Base-by-base conservation (phyloP, 2,329 filamentous ascomycete genomes). In the Exserohilum rostratum region DNA sequence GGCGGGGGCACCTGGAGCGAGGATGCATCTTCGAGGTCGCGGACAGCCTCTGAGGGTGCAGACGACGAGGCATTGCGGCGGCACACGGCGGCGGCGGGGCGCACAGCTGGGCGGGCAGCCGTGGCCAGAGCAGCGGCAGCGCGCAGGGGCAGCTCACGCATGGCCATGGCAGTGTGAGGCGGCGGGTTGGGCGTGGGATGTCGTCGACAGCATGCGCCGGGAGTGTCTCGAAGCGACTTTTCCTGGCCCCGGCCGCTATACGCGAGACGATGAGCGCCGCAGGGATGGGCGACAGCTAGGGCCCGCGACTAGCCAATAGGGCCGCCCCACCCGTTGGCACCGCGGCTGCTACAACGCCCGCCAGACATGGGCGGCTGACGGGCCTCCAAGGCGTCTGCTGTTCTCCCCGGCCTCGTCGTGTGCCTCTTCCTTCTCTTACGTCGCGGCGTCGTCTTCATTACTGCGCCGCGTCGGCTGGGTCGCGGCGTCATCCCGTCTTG, bases 11-110 rank as follows among this genome's bases (percentile, higher is more conserved):
- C 63, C 20, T 73, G 69, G 46, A 82, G 70, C 37, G 81, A 83
- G 47, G 78, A 80, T 12, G 72, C 70, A 15, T 76, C 65, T 62
- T 85, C 82, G 20, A 84, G 72, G 6, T 83, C 80, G 7, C 75
- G 60, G 31, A 75, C 60, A 53, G 78, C 72, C 44, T 77, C 69
- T 49, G 77, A 72, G 46, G 80, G 81, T 70, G 74, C 78, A 78
- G 80, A 69, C 48, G 77, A 72, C 47, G 80, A 81, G 70, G 74
- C 78, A 78, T 80, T 76, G 76, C 81, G 81, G 62, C 74, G 70
- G 53, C 62, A 71, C 43, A 58, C 50, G 17, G 64, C 57, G 44
- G 44, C 62, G 35, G 56, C 27, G 9, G 64, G 56, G 43, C 52
- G 48, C n/a, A 70, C 15, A 20, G 55, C 57, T 9, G 70, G 70